Conservation (phyloP, 768 basidiomycete species). For the Pilatotrama ljubarskyi region DNA sequence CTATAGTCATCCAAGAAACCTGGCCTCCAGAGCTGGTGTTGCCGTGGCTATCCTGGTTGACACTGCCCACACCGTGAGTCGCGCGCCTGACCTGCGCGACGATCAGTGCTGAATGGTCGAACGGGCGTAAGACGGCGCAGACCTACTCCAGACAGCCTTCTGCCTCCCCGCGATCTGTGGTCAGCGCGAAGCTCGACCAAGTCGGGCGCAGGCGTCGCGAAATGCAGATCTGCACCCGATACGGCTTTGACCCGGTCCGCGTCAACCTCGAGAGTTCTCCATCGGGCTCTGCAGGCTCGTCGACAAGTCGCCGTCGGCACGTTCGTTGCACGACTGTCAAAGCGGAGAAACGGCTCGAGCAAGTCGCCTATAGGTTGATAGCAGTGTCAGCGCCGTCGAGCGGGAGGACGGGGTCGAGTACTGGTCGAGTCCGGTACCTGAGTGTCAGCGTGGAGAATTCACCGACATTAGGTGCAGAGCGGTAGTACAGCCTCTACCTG, state of each 20-base stretch:
- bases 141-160: background rate
- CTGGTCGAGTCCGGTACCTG: background rate
- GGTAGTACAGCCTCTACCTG: background rate
- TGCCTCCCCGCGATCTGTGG: background rate
- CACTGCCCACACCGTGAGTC: no score
- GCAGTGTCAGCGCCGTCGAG: background rate
- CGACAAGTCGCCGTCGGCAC: background rate
- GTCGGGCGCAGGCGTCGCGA: background rate
- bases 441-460: conserved; percentile 2
- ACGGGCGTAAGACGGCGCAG: background rate
- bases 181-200: background rate
- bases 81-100: conserved; percentile 2
- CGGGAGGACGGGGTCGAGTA: background rate
- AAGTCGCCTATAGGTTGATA: background rate
- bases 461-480: conserved; percentile 6
- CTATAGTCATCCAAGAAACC: no score
- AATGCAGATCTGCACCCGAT: background rate
- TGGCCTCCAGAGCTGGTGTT: no score
- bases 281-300: background rate
- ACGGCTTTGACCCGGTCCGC: background rate
- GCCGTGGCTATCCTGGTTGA: no score
- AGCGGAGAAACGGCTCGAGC: background rate
- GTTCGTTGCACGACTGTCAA: background rate
- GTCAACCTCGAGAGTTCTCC: background rate
- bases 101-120: background rate